Base-by-base conservation (phyloP, 177 flowering plant genomes). In the Vitis hybrid region DNA sequence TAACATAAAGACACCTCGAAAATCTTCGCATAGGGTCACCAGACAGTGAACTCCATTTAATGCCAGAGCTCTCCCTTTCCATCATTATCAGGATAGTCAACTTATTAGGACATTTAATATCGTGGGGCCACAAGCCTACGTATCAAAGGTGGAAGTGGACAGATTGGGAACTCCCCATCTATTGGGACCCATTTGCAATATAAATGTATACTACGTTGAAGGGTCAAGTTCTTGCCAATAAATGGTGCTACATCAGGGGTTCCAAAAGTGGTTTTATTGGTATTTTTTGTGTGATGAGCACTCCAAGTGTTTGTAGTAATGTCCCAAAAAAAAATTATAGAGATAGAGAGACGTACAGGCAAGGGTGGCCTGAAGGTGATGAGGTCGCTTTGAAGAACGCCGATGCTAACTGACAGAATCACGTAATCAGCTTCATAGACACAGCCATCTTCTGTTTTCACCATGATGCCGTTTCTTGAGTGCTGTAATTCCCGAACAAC, bases 351-450 rank as follows among this genome's bases (percentile, higher is more conserved):
- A 76, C 89, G 66, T 80, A 94, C 98, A 14, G 98, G 98, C 72
- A 94, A 85, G 20, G 88, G 84, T 11, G 98, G 98, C 56, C 66
- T 74, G 77, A 90, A 88, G 72, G 88, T 76, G 76, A 94, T 89
- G 74, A 92, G 93, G 65, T 88, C 80, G 84, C 94, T 89, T 81
- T 89, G 90, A 73, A 94, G 97, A 71, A 94, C 97, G 8, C 98
- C 98, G 70, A 94, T 85, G 80, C 97, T 92, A 71, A 79, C 97
- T 3, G 97, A 90, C 87, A 87, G 76, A 81, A 92, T 87, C 51
- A 88, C 81, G 76, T 92, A 91, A 74, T 80, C 79, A 68, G 96
- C 97, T 73, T 87, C 85, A 78, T 86, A 94, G 64, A 80, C 61
- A 74, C 72, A 85, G 59, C 92, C 91, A 73, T 94, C 98, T 79